phyloP scores from a whole-genome alignment of 768 basidiomycete species.

The Piloderma croceum region DNA sequence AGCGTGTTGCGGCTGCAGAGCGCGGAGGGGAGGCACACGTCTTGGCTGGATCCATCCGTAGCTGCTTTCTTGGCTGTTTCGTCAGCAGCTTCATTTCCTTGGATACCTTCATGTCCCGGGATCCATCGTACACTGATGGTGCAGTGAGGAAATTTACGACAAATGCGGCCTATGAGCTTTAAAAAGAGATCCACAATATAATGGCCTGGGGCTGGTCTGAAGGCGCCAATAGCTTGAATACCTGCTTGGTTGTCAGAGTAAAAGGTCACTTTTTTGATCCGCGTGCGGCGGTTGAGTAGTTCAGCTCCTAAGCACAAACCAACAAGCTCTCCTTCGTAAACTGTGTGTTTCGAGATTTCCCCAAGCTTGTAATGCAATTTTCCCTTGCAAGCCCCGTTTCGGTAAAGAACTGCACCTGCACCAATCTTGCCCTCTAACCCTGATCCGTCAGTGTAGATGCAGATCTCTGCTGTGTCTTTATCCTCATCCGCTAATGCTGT shows the following conservation, averaged over 20 bases:
- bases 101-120: neutral
- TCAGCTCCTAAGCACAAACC: neutral
- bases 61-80: constrained; percentile 1
- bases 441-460: constrained; percentile 14
- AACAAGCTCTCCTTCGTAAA: neutral
- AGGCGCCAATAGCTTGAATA: neutral
- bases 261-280: neutral
- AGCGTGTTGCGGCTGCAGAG: constrained; percentile 3
- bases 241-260: neutral
- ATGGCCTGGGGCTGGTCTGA: neutral
- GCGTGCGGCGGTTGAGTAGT: neutral
- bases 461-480: neutral
- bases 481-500: neutral
- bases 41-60: neutral
- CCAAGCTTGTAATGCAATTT: neutral
- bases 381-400: neutral
- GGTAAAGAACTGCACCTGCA: constrained; percentile 1
- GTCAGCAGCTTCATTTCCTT: neutral
- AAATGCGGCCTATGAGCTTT: neutral
- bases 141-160: neutral
- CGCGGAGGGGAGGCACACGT: neutral
- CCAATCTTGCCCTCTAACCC: constrained; percentile 6
- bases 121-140: neutral
- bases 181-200: neutral
- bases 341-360: neutral